Evolutionary conservation across 2,329 filamentous ascomycete species (phyloP).

Genomic region (Botrytis squamosa): DNA sequence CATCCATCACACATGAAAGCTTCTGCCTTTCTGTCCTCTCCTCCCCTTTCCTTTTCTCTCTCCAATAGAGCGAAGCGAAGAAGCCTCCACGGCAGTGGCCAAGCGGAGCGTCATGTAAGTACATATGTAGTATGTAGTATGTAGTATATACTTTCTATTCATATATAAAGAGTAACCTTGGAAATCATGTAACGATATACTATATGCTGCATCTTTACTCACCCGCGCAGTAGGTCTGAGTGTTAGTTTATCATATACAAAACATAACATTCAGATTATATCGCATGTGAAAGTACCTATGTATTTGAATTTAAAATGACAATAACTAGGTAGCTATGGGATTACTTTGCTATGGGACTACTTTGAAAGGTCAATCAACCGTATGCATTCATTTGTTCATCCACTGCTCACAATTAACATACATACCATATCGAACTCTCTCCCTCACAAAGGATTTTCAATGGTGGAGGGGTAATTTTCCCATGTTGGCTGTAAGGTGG

Average conservation of each 20-base stretch:
- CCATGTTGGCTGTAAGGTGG: background rate
- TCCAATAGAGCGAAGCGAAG: background rate
- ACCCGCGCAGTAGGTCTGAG: too few species aligned
- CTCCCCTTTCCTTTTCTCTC: background rate
- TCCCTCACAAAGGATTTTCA: background rate
- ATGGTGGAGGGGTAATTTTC: conserved; percentile 6
- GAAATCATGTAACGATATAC: background rate
- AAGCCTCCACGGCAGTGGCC: background rate
- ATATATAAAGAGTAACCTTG: background rate
- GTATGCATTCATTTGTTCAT: background rate
- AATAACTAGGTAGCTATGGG: background rate
- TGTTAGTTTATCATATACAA: background rate
- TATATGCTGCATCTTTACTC: background rate
- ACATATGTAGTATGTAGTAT: background rate
- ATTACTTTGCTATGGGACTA: background rate
- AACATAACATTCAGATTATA: background rate
- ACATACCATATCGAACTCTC: background rate
- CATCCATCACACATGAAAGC: background rate
- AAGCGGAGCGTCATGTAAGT: background rate
- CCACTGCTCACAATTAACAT: background rate
- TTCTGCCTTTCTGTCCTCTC: background rate
- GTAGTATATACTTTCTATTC: background rate
- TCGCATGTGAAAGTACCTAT: fast-evolving
- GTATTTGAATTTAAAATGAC: background rate
- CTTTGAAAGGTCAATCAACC: background rate